phyloP scores from a whole-genome alignment of 768 basidiomycete species.

The Podaxis sp. region DNA sequence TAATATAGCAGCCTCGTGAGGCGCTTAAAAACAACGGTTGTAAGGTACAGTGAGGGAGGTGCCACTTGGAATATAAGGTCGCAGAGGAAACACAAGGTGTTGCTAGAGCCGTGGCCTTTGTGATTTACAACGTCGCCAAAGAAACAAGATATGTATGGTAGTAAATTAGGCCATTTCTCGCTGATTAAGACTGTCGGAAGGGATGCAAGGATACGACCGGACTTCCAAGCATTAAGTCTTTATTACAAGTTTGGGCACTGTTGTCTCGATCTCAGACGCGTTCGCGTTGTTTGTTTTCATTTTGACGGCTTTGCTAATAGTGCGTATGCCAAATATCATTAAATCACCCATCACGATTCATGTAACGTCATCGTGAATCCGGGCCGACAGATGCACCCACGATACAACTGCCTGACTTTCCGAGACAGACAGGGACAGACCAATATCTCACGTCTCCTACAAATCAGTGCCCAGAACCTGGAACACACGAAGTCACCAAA shows the following conservation, averaged over 20 bases:
- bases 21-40: not conserved
- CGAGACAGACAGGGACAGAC: too few relatives aligned
- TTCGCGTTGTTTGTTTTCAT: slow-evolving; percentile 1
- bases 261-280: not conserved
- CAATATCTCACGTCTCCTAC: too few relatives aligned
- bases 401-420: too few relatives aligned
- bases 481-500: too few relatives aligned
- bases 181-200: not conserved
- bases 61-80: slow-evolving; percentile 1
- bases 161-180: not conserved
- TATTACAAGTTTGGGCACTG: slow-evolving; percentile 4
- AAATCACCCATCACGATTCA: not conserved
- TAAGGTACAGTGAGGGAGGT: not conserved
- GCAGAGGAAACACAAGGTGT: not conserved
- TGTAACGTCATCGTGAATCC: not conserved
- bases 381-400: too few relatives aligned
- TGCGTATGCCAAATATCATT: not conserved
- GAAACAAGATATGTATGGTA: not conserved
- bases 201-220: not conserved
- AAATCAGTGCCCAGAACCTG: too few relatives aligned
- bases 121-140: slow-evolving; percentile 4
- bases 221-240: not conserved
- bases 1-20: not conserved
- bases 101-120: not conserved
- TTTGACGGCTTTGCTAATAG: not conserved